Conservation (phyloP, 2,329 filamentous ascomycete species). For the Penicillium sp. region DNA sequence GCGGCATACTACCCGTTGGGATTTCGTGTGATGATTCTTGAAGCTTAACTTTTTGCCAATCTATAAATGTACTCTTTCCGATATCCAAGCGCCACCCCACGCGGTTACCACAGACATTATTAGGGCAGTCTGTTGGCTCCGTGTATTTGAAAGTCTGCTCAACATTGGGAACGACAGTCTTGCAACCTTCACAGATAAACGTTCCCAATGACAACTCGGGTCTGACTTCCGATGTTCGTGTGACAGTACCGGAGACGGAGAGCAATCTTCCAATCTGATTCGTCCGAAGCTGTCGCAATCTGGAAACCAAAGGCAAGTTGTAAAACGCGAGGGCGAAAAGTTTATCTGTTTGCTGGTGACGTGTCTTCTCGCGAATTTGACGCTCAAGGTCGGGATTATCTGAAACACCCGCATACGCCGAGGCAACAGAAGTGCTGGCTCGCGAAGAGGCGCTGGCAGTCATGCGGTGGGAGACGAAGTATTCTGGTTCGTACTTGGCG, state of each 20-base stretch:
- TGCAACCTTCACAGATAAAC: constrained; percentile 87
- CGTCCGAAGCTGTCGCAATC: constrained; percentile 81
- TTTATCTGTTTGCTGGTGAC: constrained; percentile 95
- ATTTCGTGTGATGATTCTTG: constrained; percentile 99
- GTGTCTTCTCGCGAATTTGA: constrained; percentile 66
- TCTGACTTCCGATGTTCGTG: constrained; percentile 92
- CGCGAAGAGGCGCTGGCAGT: constrained; percentile 67
- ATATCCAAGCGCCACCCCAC: constrained; percentile 96
- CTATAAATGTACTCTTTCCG: constrained; percentile 92
- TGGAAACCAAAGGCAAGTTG: constrained; percentile 82
- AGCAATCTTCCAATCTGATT: constrained; percentile 88
- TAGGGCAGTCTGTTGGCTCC: constrained; percentile 93
- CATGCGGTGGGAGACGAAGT: constrained; percentile 90
- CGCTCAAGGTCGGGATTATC: constrained; percentile 56
- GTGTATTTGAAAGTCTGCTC: constrained; percentile 98
- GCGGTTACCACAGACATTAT: constrained; percentile 80
- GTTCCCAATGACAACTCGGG: constrained; percentile 90
- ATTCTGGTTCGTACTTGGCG: constrained; percentile 88
- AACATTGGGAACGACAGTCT: constrained; percentile 79
- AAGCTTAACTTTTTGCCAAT: constrained; percentile 98
- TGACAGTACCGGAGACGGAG: constrained; percentile 95
- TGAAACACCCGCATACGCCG: constrained; percentile 61
- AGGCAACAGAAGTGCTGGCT: constrained; percentile 63
- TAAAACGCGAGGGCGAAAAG: constrained; percentile 92
- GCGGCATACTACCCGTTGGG: constrained; percentile 95